Evolutionary conservation across 2,329 filamentous ascomycete species (phyloP).

Genomic region (Beauveria sp.): DNA sequence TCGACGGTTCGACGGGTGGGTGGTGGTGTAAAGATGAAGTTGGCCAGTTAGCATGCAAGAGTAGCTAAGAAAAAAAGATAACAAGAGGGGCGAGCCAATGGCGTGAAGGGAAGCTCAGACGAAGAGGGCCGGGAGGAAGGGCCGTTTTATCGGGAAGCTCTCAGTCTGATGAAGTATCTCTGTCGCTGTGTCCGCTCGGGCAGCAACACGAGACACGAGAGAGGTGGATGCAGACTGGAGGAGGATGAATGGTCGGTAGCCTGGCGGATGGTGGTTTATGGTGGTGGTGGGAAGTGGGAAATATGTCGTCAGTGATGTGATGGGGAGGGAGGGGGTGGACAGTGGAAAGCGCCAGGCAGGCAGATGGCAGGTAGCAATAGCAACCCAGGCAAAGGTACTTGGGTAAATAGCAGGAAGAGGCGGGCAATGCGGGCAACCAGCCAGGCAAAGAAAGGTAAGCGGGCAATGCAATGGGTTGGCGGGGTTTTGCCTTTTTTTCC

Average conservation of each 20-base stretch:
- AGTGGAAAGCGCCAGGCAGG: neutral
- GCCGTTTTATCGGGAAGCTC: neutral
- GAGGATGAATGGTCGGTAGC: neutral
- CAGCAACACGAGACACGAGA: slow-evolving; percentile 2
- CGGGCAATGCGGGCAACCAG: neutral
- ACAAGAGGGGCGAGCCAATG: slow-evolving; percentile 9
- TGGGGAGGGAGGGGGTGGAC: slow-evolving; percentile 16
- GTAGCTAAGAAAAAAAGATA: neutral
- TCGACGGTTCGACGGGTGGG: neutral
- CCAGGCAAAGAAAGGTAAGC: neutral
- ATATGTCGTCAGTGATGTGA: slow-evolving; percentile 32
- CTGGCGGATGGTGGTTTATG: neutral
- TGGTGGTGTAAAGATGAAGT: neutral
- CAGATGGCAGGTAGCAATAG: neutral
- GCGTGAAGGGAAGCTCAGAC: neutral
- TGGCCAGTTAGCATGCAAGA: neutral
- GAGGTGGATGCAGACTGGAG: slow-evolving; percentile 1
- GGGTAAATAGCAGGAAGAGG: neutral
- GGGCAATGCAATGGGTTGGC: too few relatives aligned
- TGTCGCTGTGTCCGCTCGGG: neutral
- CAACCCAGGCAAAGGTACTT: neutral
- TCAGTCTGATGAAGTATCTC: neutral
- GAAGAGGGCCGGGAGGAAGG: neutral
- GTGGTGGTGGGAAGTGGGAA: slow-evolving; percentile 20
- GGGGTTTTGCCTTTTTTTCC: too few relatives aligned